Percentiles rank a stretch among this genome's conserved stretches.
These are phyloP conservation scores for Cutaneotrichosporon arboriforme DNA, from an alignment of 1,284 basidiomycete species.

Conservation along the genomic window DNA sequence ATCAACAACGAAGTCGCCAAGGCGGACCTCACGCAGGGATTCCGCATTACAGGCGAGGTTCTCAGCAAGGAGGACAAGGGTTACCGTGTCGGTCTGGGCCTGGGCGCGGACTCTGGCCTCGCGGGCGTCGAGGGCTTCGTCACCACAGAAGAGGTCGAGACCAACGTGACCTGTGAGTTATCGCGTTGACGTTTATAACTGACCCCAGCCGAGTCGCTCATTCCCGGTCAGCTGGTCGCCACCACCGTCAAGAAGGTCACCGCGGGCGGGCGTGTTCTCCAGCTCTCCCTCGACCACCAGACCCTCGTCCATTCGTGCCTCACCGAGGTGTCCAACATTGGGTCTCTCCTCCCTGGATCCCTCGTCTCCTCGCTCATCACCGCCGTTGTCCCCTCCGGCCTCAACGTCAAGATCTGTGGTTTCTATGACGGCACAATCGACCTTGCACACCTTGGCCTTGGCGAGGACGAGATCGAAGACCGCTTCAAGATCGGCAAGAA, in stretches of 20 bases:
- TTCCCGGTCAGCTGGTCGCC: slow-evolving; percentile 61
- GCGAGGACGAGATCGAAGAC: slow-evolving; percentile 51
- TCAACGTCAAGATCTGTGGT: slow-evolving; percentile 85
- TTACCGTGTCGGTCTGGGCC: slow-evolving; percentile 80
- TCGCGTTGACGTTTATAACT: not conserved
- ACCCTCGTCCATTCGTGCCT: slow-evolving; percentile 53
- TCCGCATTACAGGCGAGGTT: slow-evolving; percentile 71
- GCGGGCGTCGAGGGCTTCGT: slow-evolving; percentile 65
- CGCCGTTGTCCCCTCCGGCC: slow-evolving; percentile 66
- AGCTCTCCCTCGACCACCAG: slow-evolving; percentile 51
- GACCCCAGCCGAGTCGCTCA: slow-evolving; percentile 23
- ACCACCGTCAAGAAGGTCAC: slow-evolving; percentile 61
- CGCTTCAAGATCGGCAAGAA: slow-evolving; percentile 75
- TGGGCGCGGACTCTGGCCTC: slow-evolving; percentile 52
- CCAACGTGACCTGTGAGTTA: slow-evolving; percentile 37
- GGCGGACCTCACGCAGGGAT: slow-evolving; percentile 69
- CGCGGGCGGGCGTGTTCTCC: slow-evolving; percentile 41
- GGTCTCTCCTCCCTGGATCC: slow-evolving; percentile 78
- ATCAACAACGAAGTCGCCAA: slow-evolving; percentile 79
- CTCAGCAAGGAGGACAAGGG: slow-evolving; percentile 92
- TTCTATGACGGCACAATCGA: slow-evolving; percentile 93
- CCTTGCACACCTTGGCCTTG: slow-evolving; percentile 62
- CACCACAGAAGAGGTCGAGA: slow-evolving; percentile 60
- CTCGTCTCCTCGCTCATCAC: slow-evolving; percentile 84
- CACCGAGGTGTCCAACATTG: slow-evolving; percentile 69